A percentile compares a stretch with the other conserved stretches of the same genome.
phyloP scores from a whole-genome alignment of 176 grass and related monocot species.

The Bothriochloa decipiens region DNA sequence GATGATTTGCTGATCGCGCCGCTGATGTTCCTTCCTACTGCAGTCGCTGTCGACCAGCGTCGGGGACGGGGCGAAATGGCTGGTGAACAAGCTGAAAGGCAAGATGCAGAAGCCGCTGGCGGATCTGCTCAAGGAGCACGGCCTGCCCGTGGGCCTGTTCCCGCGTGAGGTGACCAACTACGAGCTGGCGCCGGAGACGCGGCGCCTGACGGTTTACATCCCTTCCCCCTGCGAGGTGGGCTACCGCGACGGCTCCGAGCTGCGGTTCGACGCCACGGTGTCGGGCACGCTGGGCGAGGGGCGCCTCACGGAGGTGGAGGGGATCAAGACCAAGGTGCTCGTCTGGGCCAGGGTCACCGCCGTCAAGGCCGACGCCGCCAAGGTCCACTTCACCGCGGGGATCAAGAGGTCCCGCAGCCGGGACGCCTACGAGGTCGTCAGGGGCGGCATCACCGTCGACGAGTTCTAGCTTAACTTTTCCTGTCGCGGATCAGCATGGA shows the following conservation, averaged over 20 bases:
- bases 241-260: conserved; percentile 79
- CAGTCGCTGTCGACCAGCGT: conserved; percentile 89
- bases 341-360: conserved; percentile 83
- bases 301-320: conserved; percentile 64
- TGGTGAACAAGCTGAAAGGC: conserved; percentile 94
- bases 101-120: conserved; percentile 94
- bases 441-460: conserved; percentile 62
- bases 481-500: background rate
- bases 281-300: conserved; percentile 65
- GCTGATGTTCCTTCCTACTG: conserved; percentile 2
- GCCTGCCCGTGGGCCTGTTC: conserved; percentile 74
- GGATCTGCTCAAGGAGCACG: conserved; percentile 82
- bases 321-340: conserved; percentile 94
- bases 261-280: conserved; percentile 77
- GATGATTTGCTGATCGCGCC: background rate
- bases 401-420: conserved; percentile 75
- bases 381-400: conserved; percentile 77
- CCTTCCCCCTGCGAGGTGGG: conserved; percentile 82
- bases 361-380: conserved; percentile 72
- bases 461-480: conserved; percentile 47
- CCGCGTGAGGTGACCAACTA: conserved; percentile 88
- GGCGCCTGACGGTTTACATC: conserved; percentile 81
- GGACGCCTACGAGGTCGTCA: conserved; percentile 77
- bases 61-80: conserved; percentile 81
- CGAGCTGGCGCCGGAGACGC: conserved; percentile 72